phyloP scores from a whole-genome alignment of 2,329 filamentous ascomycete genomes.

The Cladophialophora psammophila region DNA sequence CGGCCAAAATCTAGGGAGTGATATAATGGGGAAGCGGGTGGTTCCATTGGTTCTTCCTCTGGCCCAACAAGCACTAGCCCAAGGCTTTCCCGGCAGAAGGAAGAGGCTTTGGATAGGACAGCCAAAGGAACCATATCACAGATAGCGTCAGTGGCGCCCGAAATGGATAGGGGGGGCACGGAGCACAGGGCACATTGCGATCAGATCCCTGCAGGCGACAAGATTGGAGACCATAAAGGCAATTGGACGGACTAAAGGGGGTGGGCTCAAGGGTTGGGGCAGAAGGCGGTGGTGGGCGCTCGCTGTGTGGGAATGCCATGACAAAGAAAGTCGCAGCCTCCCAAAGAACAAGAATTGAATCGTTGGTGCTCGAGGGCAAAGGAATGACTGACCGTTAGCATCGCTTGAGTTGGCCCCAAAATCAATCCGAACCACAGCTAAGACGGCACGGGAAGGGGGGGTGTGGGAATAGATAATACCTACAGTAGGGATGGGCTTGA shows the following conservation, averaged over 20 bases:
- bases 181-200: slow-evolving; percentile 2
- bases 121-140: slow-evolving; percentile 9
- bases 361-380: not conserved
- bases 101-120: not conserved
- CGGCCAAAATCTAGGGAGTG: not conserved
- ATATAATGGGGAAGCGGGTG: not conserved
- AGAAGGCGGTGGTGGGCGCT: not conserved
- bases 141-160: slow-evolving; percentile 25
- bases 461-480: too few relatives aligned
- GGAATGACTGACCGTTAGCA: slow-evolving; percentile 1
- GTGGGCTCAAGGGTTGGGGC: slow-evolving; percentile 1
- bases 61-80: not conserved
- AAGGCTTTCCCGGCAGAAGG: not conserved
- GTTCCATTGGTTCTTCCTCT: not conserved
- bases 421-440: not conserved
- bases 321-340: not conserved
- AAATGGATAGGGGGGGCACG: slow-evolving; percentile 1
- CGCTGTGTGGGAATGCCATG: not conserved
- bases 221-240: slow-evolving; percentile 19
- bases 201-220: slow-evolving; percentile 28
- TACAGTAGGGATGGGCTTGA: not conserved
- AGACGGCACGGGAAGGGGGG: not conserved
- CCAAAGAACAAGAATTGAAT: not conserved
- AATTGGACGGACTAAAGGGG: slow-evolving; percentile 7
- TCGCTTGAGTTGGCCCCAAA: not conserved